Conservation (phyloP, 2,329 filamentous ascomycete genomes). For the Colletotrichum ledebouriae region DNA sequence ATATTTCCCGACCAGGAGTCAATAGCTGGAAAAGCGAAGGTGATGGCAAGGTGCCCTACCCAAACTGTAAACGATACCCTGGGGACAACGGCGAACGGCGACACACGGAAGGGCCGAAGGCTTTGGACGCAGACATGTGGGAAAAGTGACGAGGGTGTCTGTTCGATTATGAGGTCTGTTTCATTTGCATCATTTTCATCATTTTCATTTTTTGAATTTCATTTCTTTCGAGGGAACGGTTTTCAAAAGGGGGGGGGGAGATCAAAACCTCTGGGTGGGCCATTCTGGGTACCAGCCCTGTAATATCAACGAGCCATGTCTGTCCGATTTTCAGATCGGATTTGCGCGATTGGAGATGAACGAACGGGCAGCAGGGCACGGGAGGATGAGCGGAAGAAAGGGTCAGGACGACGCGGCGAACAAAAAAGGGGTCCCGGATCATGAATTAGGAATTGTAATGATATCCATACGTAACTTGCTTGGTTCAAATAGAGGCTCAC, state of each 20-base stretch:
- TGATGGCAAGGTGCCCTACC: constrained; percentile 15
- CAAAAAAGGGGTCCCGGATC: constrained; percentile 30
- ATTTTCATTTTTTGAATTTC: neutral
- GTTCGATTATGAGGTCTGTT: constrained; percentile 36
- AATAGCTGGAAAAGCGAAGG: constrained; percentile 25
- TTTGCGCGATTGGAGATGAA: constrained; percentile 20
- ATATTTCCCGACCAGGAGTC: constrained; percentile 26
- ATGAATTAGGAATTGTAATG: constrained; percentile 36
- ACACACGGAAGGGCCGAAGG: constrained; percentile 22
- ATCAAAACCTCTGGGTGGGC: constrained; percentile 33
- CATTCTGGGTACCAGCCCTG: constrained; percentile 41
- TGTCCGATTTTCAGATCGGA: constrained; percentile 39
- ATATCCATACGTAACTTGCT: constrained; percentile 25
- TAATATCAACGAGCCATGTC: constrained; percentile 40
- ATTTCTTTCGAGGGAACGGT: constrained; percentile 19
- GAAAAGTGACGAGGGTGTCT: constrained; percentile 26
- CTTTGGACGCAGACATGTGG: constrained; percentile 7
- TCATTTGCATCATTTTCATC: constrained; percentile 29
- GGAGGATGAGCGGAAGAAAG: neutral
- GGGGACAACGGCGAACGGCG: constrained; percentile 39
- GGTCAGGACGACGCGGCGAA: constrained; percentile 32
- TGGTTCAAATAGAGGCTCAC: constrained; percentile 25
- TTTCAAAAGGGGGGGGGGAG: constrained; percentile 22
- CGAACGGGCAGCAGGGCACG: constrained; percentile 1
- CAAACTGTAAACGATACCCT: constrained; percentile 41